Conservation (phyloP, 1,284 basidiomycete species). For the Irpex rosettiformis region DNA sequence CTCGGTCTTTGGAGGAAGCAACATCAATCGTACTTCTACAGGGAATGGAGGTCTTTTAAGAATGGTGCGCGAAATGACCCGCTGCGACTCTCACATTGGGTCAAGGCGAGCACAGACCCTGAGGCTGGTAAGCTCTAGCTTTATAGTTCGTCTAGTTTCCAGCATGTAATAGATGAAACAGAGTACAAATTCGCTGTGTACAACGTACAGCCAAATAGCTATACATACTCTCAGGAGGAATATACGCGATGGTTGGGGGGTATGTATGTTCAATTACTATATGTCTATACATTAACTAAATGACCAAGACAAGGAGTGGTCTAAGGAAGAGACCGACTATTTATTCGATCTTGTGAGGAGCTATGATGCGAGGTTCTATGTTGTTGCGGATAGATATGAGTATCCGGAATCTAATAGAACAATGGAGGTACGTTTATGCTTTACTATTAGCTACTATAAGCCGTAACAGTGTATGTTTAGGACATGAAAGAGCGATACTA, state of each 20-base stretch:
- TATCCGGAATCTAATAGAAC: slow-evolving; percentile 55
- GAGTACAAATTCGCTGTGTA: slow-evolving; percentile 82
- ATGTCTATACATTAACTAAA: neutral
- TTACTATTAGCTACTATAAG: neutral
- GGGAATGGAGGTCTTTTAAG: slow-evolving; percentile 75
- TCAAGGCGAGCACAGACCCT: slow-evolving; percentile 53
- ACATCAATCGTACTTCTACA: slow-evolving; percentile 28
- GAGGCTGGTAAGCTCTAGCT: slow-evolving; percentile 43
- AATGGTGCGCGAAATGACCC: slow-evolving; percentile 61
- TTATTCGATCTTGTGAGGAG: slow-evolving; percentile 80
- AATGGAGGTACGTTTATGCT: slow-evolving; percentile 56
- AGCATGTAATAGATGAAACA: slow-evolving; percentile 24
- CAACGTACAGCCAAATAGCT: slow-evolving; percentile 66
- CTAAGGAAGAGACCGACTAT: slow-evolving; percentile 93
- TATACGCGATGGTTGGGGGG: slow-evolving; percentile 82
- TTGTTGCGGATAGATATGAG: slow-evolving; percentile 90
- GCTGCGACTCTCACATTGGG: slow-evolving; percentile 68
- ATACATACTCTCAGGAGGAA: slow-evolving; percentile 89
- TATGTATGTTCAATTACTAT: slow-evolving; percentile 25
- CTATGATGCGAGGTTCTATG: slow-evolving; percentile 89
- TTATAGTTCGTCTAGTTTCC: neutral
- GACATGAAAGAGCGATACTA: slow-evolving; percentile 96
- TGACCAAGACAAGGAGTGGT: slow-evolving; percentile 77
- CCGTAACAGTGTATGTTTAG: slow-evolving; percentile 36
- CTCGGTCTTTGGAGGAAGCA: neutral